Base-by-base conservation (phyloP, 208 protist species). In the Trypanosoma lewisi region DNA sequence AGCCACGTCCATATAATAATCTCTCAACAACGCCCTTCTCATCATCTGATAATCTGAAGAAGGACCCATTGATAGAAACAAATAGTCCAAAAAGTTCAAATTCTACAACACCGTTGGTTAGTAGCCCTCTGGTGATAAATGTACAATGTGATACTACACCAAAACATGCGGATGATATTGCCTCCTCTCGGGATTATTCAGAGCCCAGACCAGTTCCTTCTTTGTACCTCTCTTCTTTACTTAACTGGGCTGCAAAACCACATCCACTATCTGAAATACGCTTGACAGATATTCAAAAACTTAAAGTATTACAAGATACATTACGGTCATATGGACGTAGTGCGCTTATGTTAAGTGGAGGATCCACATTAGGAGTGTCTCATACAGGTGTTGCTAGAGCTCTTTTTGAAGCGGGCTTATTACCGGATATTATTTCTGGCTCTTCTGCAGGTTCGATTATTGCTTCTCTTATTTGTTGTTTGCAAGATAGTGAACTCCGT, bases 331-430 rank as follows among this genome's bases (percentile, higher is more conserved):
- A 74, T 59, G 88, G 86, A 9, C 67, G 86, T 2, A 86, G 83
- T n/a, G 86, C 86, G 19, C 72, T 95, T 11, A 67, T 96, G 39
- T 66, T 96, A 16, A 86, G 76, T 59, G 88, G 86, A 19, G 88
- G 87, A 4, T 55, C 76, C 5, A 81, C 83, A 14, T 70, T 94
- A 66, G 84, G 84, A n/a, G 80, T 89, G 21, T 94, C 90, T 69
- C 91, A 95, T 70, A 78, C 76, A 28, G 85, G 82, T 23, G 83
- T 93, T 36, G 63, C 80, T 14, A 70, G 80, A 17, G 77, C 72
- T 11, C 70, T 95, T 16, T 87, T 82, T 63, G 74, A 91, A 48
- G 69, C 67, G 27, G 58, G 61, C 14, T 51, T 93, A n/a, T 42
- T 95, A 25, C 87, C 91, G 3, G 66, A 80, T 47, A 80, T 94